A percentile compares a stretch with the other conserved stretches of the same genome.
Evolutionary conservation across 495 filamentous ascomycete species (phyloP).

Genomic region (Penicillium coprophilum): DNA sequence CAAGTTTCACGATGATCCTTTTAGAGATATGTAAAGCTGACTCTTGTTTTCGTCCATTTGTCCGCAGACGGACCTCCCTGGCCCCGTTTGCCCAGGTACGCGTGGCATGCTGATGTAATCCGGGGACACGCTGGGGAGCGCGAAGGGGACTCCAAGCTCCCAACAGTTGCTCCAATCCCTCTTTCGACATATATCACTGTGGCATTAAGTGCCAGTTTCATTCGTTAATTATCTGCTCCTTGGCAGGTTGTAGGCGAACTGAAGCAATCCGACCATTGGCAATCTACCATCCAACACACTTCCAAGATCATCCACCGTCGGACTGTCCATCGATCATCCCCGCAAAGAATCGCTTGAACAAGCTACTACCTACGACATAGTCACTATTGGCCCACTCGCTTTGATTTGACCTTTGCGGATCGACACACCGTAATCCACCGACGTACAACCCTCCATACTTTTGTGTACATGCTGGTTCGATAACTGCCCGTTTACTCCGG

Average conservation of each 20-base stretch:
- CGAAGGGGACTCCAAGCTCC: background rate
- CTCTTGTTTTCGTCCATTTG: background rate
- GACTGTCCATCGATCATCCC: constrained; percentile 3
- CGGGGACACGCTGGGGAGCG: background rate
- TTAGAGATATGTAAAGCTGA: background rate
- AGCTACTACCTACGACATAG: background rate
- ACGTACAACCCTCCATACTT: constrained; percentile 9
- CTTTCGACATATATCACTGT: constrained; percentile 13
- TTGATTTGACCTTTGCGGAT: constrained; percentile 13
- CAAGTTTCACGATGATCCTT: background rate
- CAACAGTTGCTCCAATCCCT: constrained; percentile 7
- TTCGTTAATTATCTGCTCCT: constrained; percentile 46
- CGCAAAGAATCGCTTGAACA: background rate
- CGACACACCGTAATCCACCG: constrained; percentile 19
- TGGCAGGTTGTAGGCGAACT: background rate
- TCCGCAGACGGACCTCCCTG: background rate
- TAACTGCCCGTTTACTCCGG: constrained; percentile 15
- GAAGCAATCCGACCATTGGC: background rate
- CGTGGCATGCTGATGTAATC: constrained; percentile 5
- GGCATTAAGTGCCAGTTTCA: constrained; percentile 61
- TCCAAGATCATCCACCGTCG: background rate
- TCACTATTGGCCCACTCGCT: background rate
- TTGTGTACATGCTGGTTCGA: constrained; percentile 25
- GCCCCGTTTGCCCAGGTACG: background rate
- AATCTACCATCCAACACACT: background rate